Evolutionary conservation across 148 eudicot genomes (phyloP), one percentile per base, ranked within the genome.

Genomic region (Camellia lanceoleosa): DNA sequence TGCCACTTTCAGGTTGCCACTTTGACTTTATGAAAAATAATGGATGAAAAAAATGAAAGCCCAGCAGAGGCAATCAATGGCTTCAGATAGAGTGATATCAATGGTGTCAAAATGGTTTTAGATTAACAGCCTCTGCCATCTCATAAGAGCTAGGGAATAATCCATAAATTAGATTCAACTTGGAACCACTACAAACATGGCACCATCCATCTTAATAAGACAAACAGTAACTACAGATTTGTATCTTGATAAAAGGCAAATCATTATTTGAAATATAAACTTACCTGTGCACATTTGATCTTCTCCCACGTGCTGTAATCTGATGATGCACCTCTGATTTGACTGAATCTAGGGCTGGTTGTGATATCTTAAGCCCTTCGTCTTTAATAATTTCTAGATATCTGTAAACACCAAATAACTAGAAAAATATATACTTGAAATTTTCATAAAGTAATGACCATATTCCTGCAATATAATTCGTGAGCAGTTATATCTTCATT

Each of bases 341-440:
- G 75, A 61, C 84, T 4, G 86, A 71, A 72, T 96, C 98, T 30
- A 96, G 94, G 69, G 95, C 98, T 68, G 99, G 99, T 63, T 93
- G 99, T 71, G 99, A 93, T 81, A 96, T 96, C 85, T 92, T 89
- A 59, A 96, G 87, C 67, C 97, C 95, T 86, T 93, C 99, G 55
- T 89, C 89, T 81, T 86, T 91, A 79, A 96, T 87, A 10, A 93
- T 91, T 5, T 91, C 84, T 55, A 93, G 41, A 73, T 96, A 96
- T 80, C 99, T 95, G 72, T 64, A 86, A 19, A 56, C 54, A 79
- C 52, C 20, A 73, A n/a, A 71, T 11, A 74, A 64, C 19, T 58
- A n/a, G 16, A 64, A 83, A 44, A n/a, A 71, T 6, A 66, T 30
- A 3, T 7, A 52, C 43, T 6, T 2, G 20, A 56, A 74, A 9